phyloP scores from a whole-genome alignment of 2,329 filamentous ascomycete species.

The Polychaeton citri region DNA sequence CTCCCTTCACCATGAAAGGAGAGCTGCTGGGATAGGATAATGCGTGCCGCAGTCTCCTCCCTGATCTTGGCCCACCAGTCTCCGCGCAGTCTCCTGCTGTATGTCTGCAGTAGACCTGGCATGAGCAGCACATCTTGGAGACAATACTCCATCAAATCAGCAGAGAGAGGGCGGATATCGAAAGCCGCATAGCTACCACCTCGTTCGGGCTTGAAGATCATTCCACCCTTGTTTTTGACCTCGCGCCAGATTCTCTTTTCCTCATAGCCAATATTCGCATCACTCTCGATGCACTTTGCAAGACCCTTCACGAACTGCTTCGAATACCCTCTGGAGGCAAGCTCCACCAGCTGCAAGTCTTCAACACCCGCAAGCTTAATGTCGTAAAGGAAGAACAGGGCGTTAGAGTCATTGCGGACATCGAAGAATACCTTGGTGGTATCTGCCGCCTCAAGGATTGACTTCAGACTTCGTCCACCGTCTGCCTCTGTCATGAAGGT shows the following conservation, averaged over 20 bases:
- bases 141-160: constrained; percentile 33
- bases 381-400: constrained; percentile 33
- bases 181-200: constrained; percentile 38
- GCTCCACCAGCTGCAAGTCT: constrained; percentile 46
- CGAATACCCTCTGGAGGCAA: constrained; percentile 21
- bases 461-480: constrained; percentile 18
- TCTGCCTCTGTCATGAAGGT: constrained; percentile 27
- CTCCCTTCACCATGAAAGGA: constrained; percentile 16
- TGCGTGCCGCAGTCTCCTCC: constrained; percentile 15
- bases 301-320: constrained; percentile 23
- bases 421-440: constrained; percentile 46
- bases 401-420: constrained; percentile 45
- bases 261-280: constrained; percentile 7
- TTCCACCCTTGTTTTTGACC: constrained; percentile 24
- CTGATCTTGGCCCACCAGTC: constrained; percentile 13
- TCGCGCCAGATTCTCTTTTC: constrained; percentile 15
- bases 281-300: constrained; percentile 24
- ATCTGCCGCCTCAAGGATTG: constrained; percentile 30
- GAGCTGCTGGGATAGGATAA: constrained; percentile 17
- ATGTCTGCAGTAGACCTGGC: constrained; percentile 17
- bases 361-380: constrained; percentile 32
- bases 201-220: constrained; percentile 27
- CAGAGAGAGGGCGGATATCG: constrained; percentile 29
- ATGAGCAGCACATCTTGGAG: constrained; percentile 32
- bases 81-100: constrained; percentile 14